Evolutionary conservation across 1,284 basidiomycete species (phyloP).

Genomic region (Puccinia horiana): DNA sequence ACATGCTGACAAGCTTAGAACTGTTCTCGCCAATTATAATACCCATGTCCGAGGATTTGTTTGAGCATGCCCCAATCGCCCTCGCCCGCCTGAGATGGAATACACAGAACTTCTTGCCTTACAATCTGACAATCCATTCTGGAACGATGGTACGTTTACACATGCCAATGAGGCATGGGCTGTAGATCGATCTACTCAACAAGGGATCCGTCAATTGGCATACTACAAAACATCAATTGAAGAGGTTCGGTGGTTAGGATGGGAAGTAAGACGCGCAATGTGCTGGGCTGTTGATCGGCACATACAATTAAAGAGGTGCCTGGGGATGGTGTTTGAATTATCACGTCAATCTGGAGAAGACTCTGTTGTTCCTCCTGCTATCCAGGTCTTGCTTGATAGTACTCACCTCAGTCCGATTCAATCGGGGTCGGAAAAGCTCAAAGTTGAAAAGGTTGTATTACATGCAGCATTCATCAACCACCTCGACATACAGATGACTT

Average conservation of each 20-base stretch:
- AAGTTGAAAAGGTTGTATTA: neutral
- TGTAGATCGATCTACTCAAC: neutral
- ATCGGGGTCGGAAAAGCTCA: neutral
- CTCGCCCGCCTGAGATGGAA: neutral
- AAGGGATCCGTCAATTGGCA: neutral
- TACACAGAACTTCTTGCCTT: neutral
- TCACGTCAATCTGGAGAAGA: neutral
- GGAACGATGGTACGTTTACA: slow-evolving; percentile 11
- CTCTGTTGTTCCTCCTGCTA: neutral
- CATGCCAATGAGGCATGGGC: neutral
- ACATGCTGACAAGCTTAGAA: neutral
- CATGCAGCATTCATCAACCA: neutral
- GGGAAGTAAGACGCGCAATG: neutral
- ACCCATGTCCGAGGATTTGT: neutral
- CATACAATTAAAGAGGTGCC: neutral
- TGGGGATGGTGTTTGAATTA: neutral
- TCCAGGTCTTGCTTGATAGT: neutral
- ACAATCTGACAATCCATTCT: neutral
- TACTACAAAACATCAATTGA: neutral
- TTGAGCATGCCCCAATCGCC: neutral
- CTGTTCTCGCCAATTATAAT: neutral
- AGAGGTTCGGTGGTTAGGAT: neutral
- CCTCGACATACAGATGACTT: neutral
- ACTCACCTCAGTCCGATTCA: neutral
- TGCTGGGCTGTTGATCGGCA: neutral